A percentile compares a stretch with the other conserved stretches of the same genome.
Conservation (phyloP, 495 filamentous ascomycete genomes). For the Penicillium egyptiacum region DNA sequence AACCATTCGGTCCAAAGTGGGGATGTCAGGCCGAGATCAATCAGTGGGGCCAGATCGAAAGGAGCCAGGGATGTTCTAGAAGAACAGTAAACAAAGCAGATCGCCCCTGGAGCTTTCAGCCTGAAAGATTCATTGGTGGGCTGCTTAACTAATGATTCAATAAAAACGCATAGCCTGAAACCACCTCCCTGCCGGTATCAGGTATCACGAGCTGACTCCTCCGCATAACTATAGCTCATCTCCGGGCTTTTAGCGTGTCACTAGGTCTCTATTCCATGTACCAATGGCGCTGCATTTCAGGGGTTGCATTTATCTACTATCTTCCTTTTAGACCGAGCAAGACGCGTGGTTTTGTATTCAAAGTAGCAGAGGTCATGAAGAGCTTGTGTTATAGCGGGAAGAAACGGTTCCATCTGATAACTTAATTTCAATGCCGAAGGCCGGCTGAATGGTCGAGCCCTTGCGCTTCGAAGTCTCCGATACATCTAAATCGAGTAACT, state of each 20-base stretch:
- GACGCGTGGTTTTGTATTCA: background rate
- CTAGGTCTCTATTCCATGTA: background rate
- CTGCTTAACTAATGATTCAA: background rate
- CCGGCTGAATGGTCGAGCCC: background rate
- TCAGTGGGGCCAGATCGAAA: constrained; percentile 11
- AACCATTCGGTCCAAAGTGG: constrained; percentile 6
- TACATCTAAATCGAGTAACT: background rate
- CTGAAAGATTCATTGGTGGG: background rate
- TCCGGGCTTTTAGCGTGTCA: background rate
- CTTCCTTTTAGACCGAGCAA: background rate
- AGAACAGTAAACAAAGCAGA: constrained; percentile 1
- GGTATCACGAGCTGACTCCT: background rate
- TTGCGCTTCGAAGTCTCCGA: background rate
- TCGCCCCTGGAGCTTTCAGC: background rate
- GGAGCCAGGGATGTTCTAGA: constrained; percentile 10
- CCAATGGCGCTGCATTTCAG: background rate
- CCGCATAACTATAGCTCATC: background rate
- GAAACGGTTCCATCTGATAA: constrained; percentile 21
- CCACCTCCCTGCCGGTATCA: background rate
- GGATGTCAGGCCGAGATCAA: constrained; percentile 7
- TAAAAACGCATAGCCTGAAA: background rate
- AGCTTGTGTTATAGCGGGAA: background rate
- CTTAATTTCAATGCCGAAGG: constrained; percentile 10
- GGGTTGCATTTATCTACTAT: background rate
- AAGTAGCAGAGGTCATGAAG: background rate